Evolutionary conservation across 2,329 filamentous ascomycete genomes (phyloP).

Genomic region (Sarocladium oryzae): DNA sequence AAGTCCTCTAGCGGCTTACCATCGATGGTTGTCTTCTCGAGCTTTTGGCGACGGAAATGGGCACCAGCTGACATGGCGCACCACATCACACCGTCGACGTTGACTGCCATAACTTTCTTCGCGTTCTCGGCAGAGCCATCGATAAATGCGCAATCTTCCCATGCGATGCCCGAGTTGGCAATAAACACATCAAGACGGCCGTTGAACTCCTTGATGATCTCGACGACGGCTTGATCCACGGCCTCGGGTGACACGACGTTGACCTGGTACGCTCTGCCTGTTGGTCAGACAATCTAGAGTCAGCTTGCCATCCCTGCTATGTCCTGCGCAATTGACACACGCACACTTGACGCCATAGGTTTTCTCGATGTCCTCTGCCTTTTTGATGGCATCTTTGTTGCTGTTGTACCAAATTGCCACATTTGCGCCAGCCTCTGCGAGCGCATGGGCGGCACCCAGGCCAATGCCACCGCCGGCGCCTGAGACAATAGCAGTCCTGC

Average conservation of each 20-base stretch:
- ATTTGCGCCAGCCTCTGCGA: constrained; percentile 65
- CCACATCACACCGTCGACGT: constrained; percentile 74
- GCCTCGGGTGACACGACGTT: constrained; percentile 49
- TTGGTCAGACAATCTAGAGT: not conserved
- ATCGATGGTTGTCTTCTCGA: constrained; percentile 56
- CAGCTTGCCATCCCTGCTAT: not conserved
- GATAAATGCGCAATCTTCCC: constrained; percentile 62
- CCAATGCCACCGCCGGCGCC: constrained; percentile 64
- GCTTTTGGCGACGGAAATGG: constrained; percentile 65
- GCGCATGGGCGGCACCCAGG: constrained; percentile 53
- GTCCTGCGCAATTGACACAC: constrained; percentile 19
- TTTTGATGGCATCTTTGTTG: constrained; percentile 57
- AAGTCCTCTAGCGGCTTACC: constrained; percentile 56
- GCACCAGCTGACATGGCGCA: constrained; percentile 63
- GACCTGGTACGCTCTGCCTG: constrained; percentile 56
- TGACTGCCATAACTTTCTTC: constrained; percentile 60
- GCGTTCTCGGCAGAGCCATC: constrained; percentile 60
- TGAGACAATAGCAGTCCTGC: constrained; percentile 63
- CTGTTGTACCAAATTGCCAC: constrained; percentile 68
- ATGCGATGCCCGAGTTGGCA: constrained; percentile 71
- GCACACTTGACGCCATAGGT: constrained; percentile 62
- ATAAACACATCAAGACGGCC: constrained; percentile 72
- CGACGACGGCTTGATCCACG: constrained; percentile 43
- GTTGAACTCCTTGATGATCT: constrained; percentile 59
- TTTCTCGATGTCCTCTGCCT: constrained; percentile 57